Evolutionary conservation across 192 early-diverging fungal species (phyloP), one percentile per base, ranked within the genome.

Genomic region (Podila epicladia): DNA sequence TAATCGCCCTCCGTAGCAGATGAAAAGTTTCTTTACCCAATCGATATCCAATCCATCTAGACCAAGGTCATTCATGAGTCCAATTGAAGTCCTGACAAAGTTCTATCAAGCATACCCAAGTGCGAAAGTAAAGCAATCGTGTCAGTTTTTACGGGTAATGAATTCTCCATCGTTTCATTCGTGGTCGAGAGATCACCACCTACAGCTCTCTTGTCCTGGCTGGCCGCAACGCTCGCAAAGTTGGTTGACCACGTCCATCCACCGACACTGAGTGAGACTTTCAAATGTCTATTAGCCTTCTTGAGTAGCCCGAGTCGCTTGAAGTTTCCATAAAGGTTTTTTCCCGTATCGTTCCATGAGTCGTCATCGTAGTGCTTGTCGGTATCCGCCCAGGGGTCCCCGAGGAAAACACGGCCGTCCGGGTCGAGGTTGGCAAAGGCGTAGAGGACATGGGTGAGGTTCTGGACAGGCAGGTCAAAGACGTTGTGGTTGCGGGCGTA

Each of bases 401-500:
- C 89, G 31, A 94, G 77, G 49, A 90, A 87, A 31, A 95, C 87
- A 26, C 84, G 82, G 48, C 94, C 92, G 61, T 91, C 85, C 0
- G 82, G 78, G 58, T 87, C 70, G 15, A 94, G 84, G 63, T 94
- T 92, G 49, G 92, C 93, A 85, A 95, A 95, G 19, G 88, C 93
- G 70, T 95, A 95, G 68, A 92, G 89, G 58, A 95, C 65, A 65
- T 95, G 93, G n/a, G 94, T 91, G 41, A 95, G 77, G 55, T 90
- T 89, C 9, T 68, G 58, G 28, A 82, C 79, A 65, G 94, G 91
- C 11, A 95, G 69, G 62, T 93, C 87, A 45, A 84, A 66, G 9
- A 92, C 91, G 64, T 85, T 85, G 72, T 88, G 92, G 33, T 82
- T 86, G 75, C 93, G 87, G 82, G 83, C 91, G 70, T 95, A 95